Evolutionary conservation across 768 basidiomycete species (phyloP).

Genomic region (Boletellus emodensis): DNA sequence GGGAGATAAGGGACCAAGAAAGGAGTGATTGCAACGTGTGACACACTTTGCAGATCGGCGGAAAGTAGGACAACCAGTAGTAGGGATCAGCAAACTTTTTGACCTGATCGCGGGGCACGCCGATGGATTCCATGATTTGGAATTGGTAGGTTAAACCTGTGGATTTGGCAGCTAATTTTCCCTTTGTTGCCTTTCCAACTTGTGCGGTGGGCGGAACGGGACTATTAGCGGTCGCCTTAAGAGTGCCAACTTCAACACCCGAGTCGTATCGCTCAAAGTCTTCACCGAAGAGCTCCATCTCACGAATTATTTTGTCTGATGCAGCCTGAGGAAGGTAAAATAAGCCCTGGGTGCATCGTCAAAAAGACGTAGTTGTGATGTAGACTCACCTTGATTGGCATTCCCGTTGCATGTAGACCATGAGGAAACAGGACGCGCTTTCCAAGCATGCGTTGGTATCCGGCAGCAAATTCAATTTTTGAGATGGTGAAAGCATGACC

Average conservation of each 20-base stretch:
- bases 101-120: conserved; percentile 83
- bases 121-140: conserved; percentile 96
- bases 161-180: conserved; percentile 88
- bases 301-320: conserved; percentile 95
- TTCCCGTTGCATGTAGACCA: conserved; percentile 95
- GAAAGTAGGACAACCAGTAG: conserved; percentile 92
- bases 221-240: conserved; percentile 40
- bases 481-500: conserved; percentile 98
- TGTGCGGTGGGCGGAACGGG: conserved; percentile 43
- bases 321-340: conserved; percentile 58
- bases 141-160: conserved; percentile 96
- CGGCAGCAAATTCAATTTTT: conserved; percentile 95
- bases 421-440: conserved; percentile 96
- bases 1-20: background rate
- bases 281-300: conserved; percentile 92
- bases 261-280: conserved; percentile 66
- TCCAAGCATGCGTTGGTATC: conserved; percentile 92
- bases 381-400: conserved; percentile 92
- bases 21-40: background rate
- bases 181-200: conserved; percentile 87
- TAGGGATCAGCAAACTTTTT: conserved; percentile 96
- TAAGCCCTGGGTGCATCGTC: background rate
- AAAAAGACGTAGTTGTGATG: background rate
- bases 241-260: conserved; percentile 42
- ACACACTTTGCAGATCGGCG: conserved; percentile 85